Evolutionary conservation across 2,329 filamentous ascomycete genomes (phyloP).

Genomic region (Sordariomycetes sp.): DNA sequence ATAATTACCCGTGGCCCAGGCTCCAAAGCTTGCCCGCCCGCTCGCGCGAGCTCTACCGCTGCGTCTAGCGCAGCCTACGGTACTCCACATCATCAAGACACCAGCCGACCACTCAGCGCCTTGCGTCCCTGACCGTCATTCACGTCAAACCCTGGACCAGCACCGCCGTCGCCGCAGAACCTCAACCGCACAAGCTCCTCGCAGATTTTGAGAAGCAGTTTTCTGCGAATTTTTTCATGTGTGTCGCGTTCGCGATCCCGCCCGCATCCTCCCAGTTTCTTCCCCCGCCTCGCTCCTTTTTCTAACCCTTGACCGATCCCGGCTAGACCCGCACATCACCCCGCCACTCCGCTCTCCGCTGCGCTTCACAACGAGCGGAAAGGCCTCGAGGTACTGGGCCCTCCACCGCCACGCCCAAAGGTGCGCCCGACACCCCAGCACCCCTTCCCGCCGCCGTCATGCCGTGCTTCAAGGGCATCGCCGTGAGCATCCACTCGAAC

Average conservation of each 20-base stretch:
- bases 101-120: not conserved
- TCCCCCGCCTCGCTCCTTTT: not conserved
- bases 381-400: not conserved
- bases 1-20: not conserved
- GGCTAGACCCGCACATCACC: not conserved
- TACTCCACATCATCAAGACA: not conserved
- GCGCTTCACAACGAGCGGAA: not conserved
- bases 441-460: conserved; percentile 26
- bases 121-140: not conserved
- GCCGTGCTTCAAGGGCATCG: conserved; percentile 99
- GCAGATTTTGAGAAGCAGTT: not conserved
- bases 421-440: not conserved
- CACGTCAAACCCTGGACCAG: not conserved
- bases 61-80: not conserved
- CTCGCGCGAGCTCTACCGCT: not conserved
- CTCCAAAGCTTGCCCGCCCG: not conserved
- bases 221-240: not conserved
- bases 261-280: not conserved
- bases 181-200: not conserved
- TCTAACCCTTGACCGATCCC: not conserved
- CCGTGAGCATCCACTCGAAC: conserved; percentile 86
- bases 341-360: not conserved
- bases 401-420: not conserved
- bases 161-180: not conserved
- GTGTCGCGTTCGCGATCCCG: not conserved